Evolutionary conservation across 352 stramenopile genomes (phyloP), one percentile per base, ranked within the genome.

Genomic region (Thraustotheca clavata): DNA sequence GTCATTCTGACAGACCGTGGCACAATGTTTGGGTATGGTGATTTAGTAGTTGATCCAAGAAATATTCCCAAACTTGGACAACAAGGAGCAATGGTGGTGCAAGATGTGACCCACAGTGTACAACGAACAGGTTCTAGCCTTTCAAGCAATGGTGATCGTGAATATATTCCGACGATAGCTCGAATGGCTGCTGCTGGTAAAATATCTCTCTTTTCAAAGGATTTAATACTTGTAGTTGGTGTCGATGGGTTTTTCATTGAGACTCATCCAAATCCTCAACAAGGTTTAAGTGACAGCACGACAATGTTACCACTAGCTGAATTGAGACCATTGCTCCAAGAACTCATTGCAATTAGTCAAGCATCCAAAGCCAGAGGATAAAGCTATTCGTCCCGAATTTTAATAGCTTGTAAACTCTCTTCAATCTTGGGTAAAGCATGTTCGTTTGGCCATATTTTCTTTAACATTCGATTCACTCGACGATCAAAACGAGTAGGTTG

Each of bases 171-270:
- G 35, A 91, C 85, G 5, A 94, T 96, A 50, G 83, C 86, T 6
- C 77, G 81, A 48, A 86, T 93, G 77, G 85, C 86, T 5, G 83
- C 83, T 1, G 86, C 86, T 7, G 60, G 60, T 68, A 63, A 14
- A 27, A 29, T 49, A 16, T 11, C 31, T 2, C 27, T 7, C 18
- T 9, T 31, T 4, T 27, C 11, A 4, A 3, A 49, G n/a, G 14
- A 32, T 27, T 11, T 8, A n/a, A 62, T 1, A 11, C 7, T 62
- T 29, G 50, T 69, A 41, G 84, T 93, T 9, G 86, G 87, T 31
- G 86, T 93, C n/a, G 76, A 94, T 54, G 87, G 86, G 2, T 88
- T 96, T 60, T 96, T 96, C 73, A 78, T 96, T 49, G 86, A 94
- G 70, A 94, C 85, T n/a, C 81, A 94, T 46, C 83, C 85, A n/a